A percentile compares a stretch with the other conserved stretches of the same genome.
These are phyloP conservation scores for Kwoniella mangroviensis DNA, from an alignment of 768 basidiomycete genomes.

Conservation along the genomic window DNA sequence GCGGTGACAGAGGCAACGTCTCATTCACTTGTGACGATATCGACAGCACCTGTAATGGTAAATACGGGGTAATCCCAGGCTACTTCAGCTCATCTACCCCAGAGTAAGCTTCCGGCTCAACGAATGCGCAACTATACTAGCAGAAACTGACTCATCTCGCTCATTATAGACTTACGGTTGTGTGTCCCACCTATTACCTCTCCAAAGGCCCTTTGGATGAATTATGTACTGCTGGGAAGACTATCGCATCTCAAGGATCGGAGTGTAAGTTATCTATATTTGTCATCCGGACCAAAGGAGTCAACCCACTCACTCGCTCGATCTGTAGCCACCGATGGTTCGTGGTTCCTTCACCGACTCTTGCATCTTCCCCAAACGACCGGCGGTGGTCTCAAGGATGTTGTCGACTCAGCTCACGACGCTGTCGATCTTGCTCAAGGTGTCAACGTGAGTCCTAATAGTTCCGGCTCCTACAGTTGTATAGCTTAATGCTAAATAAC, in stretches of 20 bases:
- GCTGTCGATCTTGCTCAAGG: slow-evolving; percentile 34
- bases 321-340: slow-evolving; percentile 27
- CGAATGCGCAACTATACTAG: no score
- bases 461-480: not conserved
- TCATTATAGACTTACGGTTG: slow-evolving; percentile 22
- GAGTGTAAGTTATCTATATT: slow-evolving; percentile 13
- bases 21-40: slow-evolving; percentile 32
- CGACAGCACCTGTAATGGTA: slow-evolving; percentile 22
- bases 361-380: slow-evolving; percentile 27
- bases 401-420: slow-evolving; percentile 32
- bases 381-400: slow-evolving; percentile 24
- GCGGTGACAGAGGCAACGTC: slow-evolving; percentile 31
- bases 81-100: slow-evolving; percentile 14
- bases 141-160: no score
- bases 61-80: slow-evolving; percentile 35
- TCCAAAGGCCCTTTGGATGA: slow-evolving; percentile 26
- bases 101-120: slow-evolving; percentile 9
- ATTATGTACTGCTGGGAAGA: slow-evolving; percentile 23
- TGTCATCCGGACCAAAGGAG: not conserved
- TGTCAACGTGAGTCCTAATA: slow-evolving; percentile 23
- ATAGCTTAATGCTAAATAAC: not conserved
- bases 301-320: not conserved
- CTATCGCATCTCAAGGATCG: slow-evolving; percentile 27
- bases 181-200: slow-evolving; percentile 35
- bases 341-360: slow-evolving; percentile 35